phyloP scores from a whole-genome alignment of 805 yeast genomes.

The Teunomyces cretensis region DNA sequence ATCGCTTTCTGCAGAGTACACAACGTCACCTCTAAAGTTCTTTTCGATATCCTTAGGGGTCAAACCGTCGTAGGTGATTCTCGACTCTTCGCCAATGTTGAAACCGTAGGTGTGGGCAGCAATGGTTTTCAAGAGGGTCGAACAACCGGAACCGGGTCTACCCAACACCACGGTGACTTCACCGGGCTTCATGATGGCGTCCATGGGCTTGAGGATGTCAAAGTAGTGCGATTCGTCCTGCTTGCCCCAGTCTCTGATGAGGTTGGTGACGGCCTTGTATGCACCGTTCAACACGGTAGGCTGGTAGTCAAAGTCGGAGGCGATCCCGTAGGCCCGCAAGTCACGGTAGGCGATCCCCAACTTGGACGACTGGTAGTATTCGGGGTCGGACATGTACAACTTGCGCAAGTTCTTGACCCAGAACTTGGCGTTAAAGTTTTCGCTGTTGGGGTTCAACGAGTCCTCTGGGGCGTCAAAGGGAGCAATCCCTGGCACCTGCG shows the following conservation, averaged over 20 bases:
- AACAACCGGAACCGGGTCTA: slow-evolving; percentile 41
- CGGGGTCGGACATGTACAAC: slow-evolving; percentile 51
- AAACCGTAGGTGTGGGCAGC: slow-evolving; percentile 36
- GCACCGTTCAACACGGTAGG: slow-evolving; percentile 50
- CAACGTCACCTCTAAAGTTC: slow-evolving; percentile 32
- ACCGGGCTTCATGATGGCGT: slow-evolving; percentile 32
- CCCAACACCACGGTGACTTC: slow-evolving; percentile 39
- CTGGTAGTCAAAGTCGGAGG: slow-evolving; percentile 66
- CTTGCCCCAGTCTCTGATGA: slow-evolving; percentile 12
- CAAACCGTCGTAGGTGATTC: slow-evolving; percentile 11
- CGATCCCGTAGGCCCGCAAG: slow-evolving; percentile 60
- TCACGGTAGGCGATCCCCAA: slow-evolving; percentile 60
- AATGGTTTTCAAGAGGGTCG: slow-evolving; percentile 36
- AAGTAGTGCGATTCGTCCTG: slow-evolving; percentile 21
- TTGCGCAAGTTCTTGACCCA: slow-evolving; percentile 68
- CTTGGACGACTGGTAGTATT: slow-evolving; percentile 57
- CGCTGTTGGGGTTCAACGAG: slow-evolving; percentile 57
- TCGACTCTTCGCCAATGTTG: slow-evolving; percentile 10
- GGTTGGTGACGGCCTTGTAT: slow-evolving; percentile 16
- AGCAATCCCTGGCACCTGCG: slow-evolving; percentile 47
- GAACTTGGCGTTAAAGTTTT: slow-evolving; percentile 54
- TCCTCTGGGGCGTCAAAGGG: slow-evolving; percentile 29
- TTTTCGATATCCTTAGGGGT: slow-evolving; percentile 11
- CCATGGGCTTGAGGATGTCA: slow-evolving; percentile 30
- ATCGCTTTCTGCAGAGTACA: slow-evolving; percentile 46